Conservation (phyloP, 2,329 filamentous ascomycete species). For the Exophiala xenobiotica region DNA sequence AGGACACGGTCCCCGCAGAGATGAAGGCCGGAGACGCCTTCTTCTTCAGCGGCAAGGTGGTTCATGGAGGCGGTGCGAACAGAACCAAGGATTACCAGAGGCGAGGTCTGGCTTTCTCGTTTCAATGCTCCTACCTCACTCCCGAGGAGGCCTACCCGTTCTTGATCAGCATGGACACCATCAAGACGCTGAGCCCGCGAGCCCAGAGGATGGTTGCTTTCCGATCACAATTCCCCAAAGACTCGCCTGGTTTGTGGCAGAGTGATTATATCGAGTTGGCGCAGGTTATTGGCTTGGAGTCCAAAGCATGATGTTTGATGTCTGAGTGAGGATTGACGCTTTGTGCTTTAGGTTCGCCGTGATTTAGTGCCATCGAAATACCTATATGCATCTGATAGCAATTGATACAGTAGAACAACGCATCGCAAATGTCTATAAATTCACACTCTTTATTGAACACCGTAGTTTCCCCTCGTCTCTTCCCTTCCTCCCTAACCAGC, state of each 20-base stretch:
- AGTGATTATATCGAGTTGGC: neutral
- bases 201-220: neutral
- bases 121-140: slow-evolving; percentile 20
- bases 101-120: slow-evolving; percentile 19
- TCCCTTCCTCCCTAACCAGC: too few species aligned
- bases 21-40: slow-evolving; percentile 27
- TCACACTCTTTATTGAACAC: too few species aligned
- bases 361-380: too few species aligned
- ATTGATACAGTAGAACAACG: too few species aligned
- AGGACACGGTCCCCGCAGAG: slow-evolving; percentile 20
- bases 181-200: neutral
- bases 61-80: slow-evolving; percentile 28
- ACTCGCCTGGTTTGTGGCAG: neutral
- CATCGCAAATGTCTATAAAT: too few species aligned
- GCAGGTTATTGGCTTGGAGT: neutral
- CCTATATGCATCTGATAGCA: too few species aligned
- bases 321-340: too few species aligned
- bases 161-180: too few species aligned
- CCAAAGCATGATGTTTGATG: too few species aligned
- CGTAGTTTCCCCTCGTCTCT: too few species aligned
- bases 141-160: slow-evolving; percentile 23
- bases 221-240: neutral
- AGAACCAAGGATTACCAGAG: slow-evolving; percentile 10
- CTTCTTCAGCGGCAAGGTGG: slow-evolving; percentile 21
- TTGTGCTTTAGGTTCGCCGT: too few species aligned